phyloP scores from a whole-genome alignment of 768 basidiomycete species.

The Serendipita sp. region DNA sequence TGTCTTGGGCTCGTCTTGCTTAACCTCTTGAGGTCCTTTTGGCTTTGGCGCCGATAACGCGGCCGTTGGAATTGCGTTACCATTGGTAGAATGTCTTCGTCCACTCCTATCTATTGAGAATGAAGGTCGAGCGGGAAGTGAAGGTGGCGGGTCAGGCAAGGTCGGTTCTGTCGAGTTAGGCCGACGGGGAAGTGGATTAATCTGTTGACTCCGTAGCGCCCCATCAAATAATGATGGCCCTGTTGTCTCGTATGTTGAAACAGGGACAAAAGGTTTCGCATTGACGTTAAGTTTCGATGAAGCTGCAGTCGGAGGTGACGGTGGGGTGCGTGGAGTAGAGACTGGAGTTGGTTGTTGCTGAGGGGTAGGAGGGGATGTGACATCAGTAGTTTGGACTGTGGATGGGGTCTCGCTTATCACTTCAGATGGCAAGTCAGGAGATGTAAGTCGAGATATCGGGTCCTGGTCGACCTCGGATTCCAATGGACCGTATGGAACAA shows the following conservation, averaged over 20 bases:
- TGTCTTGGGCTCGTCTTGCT: neutral
- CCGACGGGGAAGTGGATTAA: neutral
- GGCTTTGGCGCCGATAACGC: neutral
- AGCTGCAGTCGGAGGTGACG: neutral
- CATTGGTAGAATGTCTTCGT: neutral
- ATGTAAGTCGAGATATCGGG: neutral
- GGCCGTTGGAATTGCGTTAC: neutral
- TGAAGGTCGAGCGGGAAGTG: neutral
- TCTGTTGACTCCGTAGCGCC: neutral
- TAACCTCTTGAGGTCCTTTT: neutral
- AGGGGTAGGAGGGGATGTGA: neutral
- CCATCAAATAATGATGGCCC: neutral
- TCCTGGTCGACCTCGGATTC: neutral
- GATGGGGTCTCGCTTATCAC: neutral
- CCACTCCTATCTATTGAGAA: neutral
- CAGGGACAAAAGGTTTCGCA: neutral
- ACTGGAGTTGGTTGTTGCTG: neutral
- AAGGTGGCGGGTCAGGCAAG: neutral
- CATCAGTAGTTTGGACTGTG: neutral
- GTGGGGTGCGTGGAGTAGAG: neutral
- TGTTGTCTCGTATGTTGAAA: neutral
- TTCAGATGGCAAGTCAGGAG: neutral
- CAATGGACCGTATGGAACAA: neutral
- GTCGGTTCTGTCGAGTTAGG: neutral
- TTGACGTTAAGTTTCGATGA: neutral